Evolutionary conservation across 768 basidiomycete species (phyloP).

Genomic region (Suillus luteus): DNA sequence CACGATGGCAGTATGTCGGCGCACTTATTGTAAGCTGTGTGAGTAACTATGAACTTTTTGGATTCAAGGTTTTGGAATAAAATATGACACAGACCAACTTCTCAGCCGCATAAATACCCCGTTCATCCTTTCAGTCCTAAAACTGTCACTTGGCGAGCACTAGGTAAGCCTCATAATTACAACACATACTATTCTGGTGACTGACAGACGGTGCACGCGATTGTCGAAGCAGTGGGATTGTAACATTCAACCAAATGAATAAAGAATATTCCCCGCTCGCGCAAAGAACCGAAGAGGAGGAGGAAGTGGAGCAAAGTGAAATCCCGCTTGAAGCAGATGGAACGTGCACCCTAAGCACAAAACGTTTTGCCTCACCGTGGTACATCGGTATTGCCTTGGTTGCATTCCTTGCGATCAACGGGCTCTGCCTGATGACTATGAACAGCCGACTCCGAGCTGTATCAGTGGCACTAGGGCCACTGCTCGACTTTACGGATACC

Average conservation of each 20-base stretch:
- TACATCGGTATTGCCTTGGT: slow-evolving; percentile 23
- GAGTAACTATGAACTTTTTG: background rate
- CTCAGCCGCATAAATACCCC: slow-evolving; percentile 12
- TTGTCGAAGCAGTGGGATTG: background rate
- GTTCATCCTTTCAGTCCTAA: background rate
- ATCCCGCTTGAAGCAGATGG: background rate
- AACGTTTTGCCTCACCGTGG: slow-evolving; percentile 8
- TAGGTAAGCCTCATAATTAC: background rate
- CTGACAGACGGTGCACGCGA: background rate
- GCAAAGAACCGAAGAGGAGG: slow-evolving; percentile 13
- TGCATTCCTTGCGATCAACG: slow-evolving; percentile 26
- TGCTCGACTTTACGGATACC: slow-evolving; percentile 25
- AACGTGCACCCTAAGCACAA: background rate
- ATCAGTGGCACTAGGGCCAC: slow-evolving; percentile 21
- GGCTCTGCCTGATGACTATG: slow-evolving; percentile 22
- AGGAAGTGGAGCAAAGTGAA: slow-evolving; percentile 15
- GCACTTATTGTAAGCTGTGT: background rate
- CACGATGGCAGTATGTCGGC: slow-evolving; percentile 2
- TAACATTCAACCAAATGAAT: slow-evolving; percentile 20
- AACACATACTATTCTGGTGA: background rate
- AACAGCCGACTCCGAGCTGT: slow-evolving; percentile 20
- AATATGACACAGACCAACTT: background rate
- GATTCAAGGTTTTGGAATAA: slow-evolving; percentile 1
- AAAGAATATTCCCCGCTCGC: slow-evolving; percentile 16
- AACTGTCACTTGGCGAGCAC: background rate